Percentiles rank a stretch among this genome's conserved stretches.
phyloP scores from a whole-genome alignment of 768 basidiomycete genomes.

The Sistotremastrum niveocremeum region DNA sequence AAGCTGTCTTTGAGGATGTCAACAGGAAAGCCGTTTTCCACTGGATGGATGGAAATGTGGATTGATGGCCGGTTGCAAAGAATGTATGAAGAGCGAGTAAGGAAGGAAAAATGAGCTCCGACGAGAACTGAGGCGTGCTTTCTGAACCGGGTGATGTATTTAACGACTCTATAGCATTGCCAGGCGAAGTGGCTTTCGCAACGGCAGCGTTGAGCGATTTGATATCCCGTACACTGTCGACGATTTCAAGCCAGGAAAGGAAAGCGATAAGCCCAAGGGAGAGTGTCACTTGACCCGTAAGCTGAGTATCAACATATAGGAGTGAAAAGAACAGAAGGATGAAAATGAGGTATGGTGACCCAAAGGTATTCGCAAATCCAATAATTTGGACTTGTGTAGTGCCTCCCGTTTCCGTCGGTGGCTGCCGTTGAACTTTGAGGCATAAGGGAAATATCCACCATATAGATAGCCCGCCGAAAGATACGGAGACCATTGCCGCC shows the following conservation, averaged over 20 bases:
- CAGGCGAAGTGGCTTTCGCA: slow-evolving; percentile 26
- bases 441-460: slow-evolving; percentile 72
- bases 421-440: slow-evolving; percentile 38
- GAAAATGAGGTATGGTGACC: slow-evolving; percentile 77
- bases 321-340: slow-evolving; percentile 52
- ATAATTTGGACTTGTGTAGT: slow-evolving; percentile 41
- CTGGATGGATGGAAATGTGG: slow-evolving; percentile 77
- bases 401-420: slow-evolving; percentile 17
- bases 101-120: slow-evolving; percentile 60
- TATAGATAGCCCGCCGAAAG: slow-evolving; percentile 39
- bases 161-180: slow-evolving; percentile 27
- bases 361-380: slow-evolving; percentile 85
- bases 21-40: slow-evolving; percentile 93
- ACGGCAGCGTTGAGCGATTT: slow-evolving; percentile 38
- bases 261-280: slow-evolving; percentile 50
- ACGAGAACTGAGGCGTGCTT: slow-evolving; percentile 21
- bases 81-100: slow-evolving; percentile 68
- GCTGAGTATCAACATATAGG: slow-evolving; percentile 55
- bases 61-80: slow-evolving; percentile 86
- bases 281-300: slow-evolving; percentile 73
- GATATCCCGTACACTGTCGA: slow-evolving; percentile 73
- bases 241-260: slow-evolving; percentile 64
- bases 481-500: slow-evolving; percentile 33
- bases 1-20: slow-evolving; percentile 51
- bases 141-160: slow-evolving; percentile 14